Conservation (phyloP, 345 rosid genomes). For the Aquilaria yunnanensis region DNA sequence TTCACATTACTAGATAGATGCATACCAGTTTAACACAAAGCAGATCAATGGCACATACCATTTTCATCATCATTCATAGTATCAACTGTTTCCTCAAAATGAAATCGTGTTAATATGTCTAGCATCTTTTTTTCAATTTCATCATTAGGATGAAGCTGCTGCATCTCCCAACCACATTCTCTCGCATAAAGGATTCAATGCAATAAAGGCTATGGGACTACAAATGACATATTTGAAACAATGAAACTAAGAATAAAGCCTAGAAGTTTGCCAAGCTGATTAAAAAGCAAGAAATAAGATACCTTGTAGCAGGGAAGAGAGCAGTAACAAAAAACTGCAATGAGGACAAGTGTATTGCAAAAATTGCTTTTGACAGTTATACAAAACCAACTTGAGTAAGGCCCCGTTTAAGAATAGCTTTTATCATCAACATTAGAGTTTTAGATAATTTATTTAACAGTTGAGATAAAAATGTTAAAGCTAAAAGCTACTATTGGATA, state of each 20-base stretch:
- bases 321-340: conserved; percentile 80
- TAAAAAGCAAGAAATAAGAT: conserved; percentile 1
- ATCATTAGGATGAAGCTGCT: conserved; percentile 54
- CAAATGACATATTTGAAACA: not conserved
- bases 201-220: conserved; percentile 83
- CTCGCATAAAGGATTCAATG: conserved; percentile 91
- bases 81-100: conserved; percentile 47
- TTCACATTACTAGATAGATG: not conserved
- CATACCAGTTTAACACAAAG: not conserved
- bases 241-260: not conserved
- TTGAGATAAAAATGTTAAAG: too few relatives aligned
- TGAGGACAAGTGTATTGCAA: conserved; percentile 92
- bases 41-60: conserved; percentile 21
- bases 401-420: too few relatives aligned
- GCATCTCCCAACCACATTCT: conserved; percentile 78
- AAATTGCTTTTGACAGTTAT: conserved; percentile 80
- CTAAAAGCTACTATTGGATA: too few relatives aligned
- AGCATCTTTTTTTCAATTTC: conserved; percentile 63
- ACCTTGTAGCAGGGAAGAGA: conserved; percentile 77
- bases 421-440: too few relatives aligned
- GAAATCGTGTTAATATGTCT: conserved; percentile 68
- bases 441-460: too few relatives aligned
- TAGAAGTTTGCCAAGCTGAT: not conserved
- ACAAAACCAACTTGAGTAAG: not conserved
- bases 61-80: conserved; percentile 41